Base-by-base conservation (phyloP, 345 rosid genomes). In the Barbarea vulgaris region DNA sequence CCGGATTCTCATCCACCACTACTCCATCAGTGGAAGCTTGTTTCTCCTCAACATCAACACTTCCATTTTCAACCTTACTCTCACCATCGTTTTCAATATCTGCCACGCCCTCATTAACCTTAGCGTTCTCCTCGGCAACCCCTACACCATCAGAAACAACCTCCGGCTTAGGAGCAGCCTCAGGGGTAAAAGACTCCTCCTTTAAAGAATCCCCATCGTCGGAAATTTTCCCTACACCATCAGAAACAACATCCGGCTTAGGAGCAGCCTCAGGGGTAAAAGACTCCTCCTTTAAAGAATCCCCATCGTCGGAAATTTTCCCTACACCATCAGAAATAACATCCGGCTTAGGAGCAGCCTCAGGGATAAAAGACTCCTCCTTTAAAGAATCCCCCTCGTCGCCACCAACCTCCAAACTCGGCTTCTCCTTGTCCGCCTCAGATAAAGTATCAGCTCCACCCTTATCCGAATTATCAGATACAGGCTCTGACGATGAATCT, bases 11-110 rank as follows among this genome's bases (percentile, higher is more conserved):
- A 53, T 54, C 64, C 39, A 50, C 64, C 39, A 50, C 69, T 13
- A 37, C 48, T 72, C 21, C 58, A 39, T 70, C 80, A 36, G 27
- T 76, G 21, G 69, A 67, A 71, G 36, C 69, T 31, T 79, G 81
- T 42, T 79, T 71, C 50, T 75, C 89, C 56, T n/a, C 84, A 68
- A 34, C 64, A 74, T 36, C 83, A 57, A 69, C 77, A 65, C 53
- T 69, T 19, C 70, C 79, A 36, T 39, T 64, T 15, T 75, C 88
- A 75, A 70, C 13, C 56, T 77, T 71, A 27, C 71, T 48, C 55
- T 55, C 72, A 19, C 41, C 82, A 64, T 22, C 75, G 7, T 30
- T 62, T 70, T 52, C 56, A 70, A 59, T 27, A 34, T 51, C 81
- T 48, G 69, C 64, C 11, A 60, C 53, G 27, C 77, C 83, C 30